These are phyloP conservation scores for Nymphaea colorata DNA, from an alignment of 164 flowering plant genomes.

Conservation along the genomic window DNA sequence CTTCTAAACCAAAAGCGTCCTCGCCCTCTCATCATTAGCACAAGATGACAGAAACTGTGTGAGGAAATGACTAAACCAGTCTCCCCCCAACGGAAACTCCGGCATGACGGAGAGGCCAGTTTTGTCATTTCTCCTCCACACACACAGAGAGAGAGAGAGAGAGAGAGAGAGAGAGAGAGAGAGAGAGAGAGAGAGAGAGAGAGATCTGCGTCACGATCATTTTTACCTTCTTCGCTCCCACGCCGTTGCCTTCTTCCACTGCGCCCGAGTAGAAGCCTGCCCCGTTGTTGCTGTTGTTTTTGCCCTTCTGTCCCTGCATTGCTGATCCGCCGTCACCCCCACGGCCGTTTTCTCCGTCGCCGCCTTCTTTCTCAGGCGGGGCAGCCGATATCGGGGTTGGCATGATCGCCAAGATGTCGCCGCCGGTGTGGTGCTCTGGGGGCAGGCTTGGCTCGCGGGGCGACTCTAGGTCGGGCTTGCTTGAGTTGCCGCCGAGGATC, in stretches of 20 bases:
- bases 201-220: neutral
- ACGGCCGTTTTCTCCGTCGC: neutral
- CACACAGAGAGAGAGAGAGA: neutral
- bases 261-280: slow-evolving; percentile 10
- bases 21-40: neutral
- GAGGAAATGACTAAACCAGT: neutral
- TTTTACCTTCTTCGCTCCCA: slow-evolving; percentile 26
- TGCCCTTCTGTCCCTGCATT: neutral
- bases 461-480: neutral
- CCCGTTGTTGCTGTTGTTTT: neutral
- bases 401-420: slow-evolving; percentile 7
- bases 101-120: neutral
- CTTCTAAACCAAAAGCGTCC: no score
- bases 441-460: neutral
- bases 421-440: neutral
- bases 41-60: neutral
- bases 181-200: neutral
- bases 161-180: neutral
- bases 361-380: slow-evolving; percentile 5
- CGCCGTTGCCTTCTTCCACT: slow-evolving; percentile 19
- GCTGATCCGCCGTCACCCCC: slow-evolving; percentile 1
- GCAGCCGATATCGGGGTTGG: slow-evolving; percentile 6
- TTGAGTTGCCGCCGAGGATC: slow-evolving; percentile 11
- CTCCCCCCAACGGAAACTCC: neutral
- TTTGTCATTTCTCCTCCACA: neutral